Conservation (phyloP, 495 filamentous ascomycete genomes). For the Penicillium pancosmium region DNA sequence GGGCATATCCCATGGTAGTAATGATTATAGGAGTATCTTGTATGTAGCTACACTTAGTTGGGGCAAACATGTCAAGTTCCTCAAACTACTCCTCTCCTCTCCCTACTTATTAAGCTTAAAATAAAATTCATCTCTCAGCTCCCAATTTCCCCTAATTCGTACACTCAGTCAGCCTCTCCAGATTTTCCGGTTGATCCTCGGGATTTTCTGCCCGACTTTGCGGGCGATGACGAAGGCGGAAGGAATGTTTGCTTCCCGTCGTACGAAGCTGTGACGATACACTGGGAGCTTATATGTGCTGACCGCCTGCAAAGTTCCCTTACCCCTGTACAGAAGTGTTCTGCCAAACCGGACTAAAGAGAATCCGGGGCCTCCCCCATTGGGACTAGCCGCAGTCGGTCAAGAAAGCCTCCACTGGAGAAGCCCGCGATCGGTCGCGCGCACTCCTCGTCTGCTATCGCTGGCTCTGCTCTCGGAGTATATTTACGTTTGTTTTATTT, state of each 20-base stretch:
- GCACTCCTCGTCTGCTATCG: slow-evolving; percentile 34
- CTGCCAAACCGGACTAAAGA: slow-evolving; percentile 14
- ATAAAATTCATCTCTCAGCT: too few relatives aligned
- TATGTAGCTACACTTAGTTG: not conserved
- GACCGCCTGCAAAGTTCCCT: not conserved
- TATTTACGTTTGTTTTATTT: slow-evolving; percentile 1
- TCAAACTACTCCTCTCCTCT: not conserved
- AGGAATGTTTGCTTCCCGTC: slow-evolving; percentile 9
- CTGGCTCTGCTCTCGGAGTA: slow-evolving; percentile 8
- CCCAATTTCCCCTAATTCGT: not conserved
- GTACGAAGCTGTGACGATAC: slow-evolving; percentile 12
- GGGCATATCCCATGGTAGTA: not conserved
- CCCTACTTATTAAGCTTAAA: too few relatives aligned
- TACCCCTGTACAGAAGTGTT: slow-evolving; percentile 4
- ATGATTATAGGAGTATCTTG: not conserved
- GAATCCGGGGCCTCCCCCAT: slow-evolving; percentile 23
- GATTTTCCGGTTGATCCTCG: slow-evolving; percentile 9
- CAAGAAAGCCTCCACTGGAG: slow-evolving; percentile 46
- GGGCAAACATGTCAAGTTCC: not conserved
- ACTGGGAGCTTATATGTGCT: not conserved
- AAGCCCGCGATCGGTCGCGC: slow-evolving; percentile 51
- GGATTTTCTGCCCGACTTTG: slow-evolving; percentile 32
- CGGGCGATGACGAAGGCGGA: slow-evolving; percentile 38
- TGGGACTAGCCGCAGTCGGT: slow-evolving; percentile 34
- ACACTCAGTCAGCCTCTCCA: not conserved